Base-by-base conservation (phyloP, 305 asterid species). In the Fraxinus platypoda region DNA sequence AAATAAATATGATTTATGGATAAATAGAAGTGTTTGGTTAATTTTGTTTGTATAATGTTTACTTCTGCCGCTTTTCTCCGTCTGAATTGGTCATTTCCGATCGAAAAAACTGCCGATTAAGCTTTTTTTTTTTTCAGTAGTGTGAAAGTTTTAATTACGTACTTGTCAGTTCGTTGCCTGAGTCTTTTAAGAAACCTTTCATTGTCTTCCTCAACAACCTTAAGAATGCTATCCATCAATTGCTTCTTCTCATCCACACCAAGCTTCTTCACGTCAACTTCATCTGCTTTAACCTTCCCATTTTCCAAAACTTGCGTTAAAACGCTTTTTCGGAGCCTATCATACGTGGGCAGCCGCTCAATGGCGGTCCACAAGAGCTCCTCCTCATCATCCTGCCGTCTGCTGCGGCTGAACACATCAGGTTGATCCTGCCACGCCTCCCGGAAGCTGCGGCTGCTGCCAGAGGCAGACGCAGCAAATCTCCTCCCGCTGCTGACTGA, bases 281-380 rank as follows among this genome's bases (percentile, higher is more conserved):
- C 80, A 0, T 34, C 76, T 23, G 84, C 82, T 25, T 78, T 82
- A 9, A 74, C 81, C 3, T 21, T 81, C 21, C 90, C 90, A 49
- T 87, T 85, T 19, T 85, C 87, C 0, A 83, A 76, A 17, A 85
- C 83, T 77, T 81, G 75, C 84, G 78, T 87, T 30, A 87, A 70
- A 30, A 87, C 68, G 3, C 86, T 68, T 81, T 62, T 80, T 5
- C 81, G 54, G 2, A 87, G 43, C 74, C 90, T 71, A 7, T 83
- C 84, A 9, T 75, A 81, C 46, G 90, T 85, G 30, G 88, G 90
- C 15, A 87, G 87, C 77, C 88, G 85, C 87, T 87, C 88, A 2
- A 87, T 78, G 1, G 88, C 88, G 2, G 90, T 88, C 90, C 90
- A 85, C 77, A 87, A 80, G 15, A 83, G 87, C 87, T 85, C 90